These are phyloP conservation scores for Fusarium circinatum DNA, from an alignment of 2,329 filamentous ascomycete species.

Conservation along the genomic window DNA sequence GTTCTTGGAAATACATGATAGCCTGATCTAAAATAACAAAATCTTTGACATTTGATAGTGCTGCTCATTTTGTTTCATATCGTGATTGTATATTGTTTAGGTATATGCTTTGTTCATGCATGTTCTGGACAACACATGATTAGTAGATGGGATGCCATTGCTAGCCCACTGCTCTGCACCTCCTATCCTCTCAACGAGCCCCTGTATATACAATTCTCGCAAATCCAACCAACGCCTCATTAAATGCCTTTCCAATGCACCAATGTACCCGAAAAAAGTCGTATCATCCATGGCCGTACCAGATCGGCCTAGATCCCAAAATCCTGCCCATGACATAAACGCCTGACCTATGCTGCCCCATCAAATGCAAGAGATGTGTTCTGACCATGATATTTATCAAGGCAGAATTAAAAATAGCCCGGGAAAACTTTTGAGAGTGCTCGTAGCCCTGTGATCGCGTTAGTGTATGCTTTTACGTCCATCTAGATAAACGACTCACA, in stretches of 20 bases:
- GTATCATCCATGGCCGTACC: constrained; percentile 18
- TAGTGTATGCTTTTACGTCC: constrained; percentile 4
- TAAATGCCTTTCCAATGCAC: constrained; percentile 35
- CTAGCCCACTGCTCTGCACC: background rate
- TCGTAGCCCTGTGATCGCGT: constrained; percentile 53
- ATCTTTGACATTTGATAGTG: background rate
- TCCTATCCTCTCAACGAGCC: background rate
- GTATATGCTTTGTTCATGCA: background rate
- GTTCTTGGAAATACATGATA: background rate
- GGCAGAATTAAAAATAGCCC: constrained; percentile 45
- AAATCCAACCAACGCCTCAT: constrained; percentile 33
- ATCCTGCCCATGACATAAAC: constrained; percentile 37
- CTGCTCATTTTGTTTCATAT: background rate
- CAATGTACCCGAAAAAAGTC: constrained; percentile 19
- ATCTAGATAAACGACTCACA: constrained; percentile 47
- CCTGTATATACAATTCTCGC: constrained; percentile 15
- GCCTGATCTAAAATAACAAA: background rate
- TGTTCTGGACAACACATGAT: background rate
- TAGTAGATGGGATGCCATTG: background rate
- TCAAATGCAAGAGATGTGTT: constrained; percentile 28
- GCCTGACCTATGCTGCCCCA: constrained; percentile 45
- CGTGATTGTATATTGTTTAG: constrained; percentile 1
- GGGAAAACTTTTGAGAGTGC: constrained; percentile 57
- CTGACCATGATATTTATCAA: constrained; percentile 16
- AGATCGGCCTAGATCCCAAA: constrained; percentile 30